Percentiles rank a stretch among this genome's conserved stretches.
Conservation (phyloP, 768 basidiomycete genomes). For the Trametes cingulata region DNA sequence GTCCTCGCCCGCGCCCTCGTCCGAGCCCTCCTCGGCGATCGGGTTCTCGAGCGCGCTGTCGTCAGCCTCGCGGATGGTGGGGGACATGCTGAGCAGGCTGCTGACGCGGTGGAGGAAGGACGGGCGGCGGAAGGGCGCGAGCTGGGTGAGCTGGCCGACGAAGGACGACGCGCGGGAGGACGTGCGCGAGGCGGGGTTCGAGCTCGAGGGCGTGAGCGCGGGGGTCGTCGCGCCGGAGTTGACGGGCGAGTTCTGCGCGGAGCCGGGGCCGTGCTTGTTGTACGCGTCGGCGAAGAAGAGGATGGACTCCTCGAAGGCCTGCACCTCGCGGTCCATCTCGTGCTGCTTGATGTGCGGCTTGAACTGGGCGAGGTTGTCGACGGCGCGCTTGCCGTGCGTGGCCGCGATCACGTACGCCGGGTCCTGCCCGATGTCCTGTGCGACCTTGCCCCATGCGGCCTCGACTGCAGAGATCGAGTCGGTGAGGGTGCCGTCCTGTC, state of each 20-base stretch:
- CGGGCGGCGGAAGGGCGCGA: conserved; percentile 42
- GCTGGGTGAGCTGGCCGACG: conserved; percentile 28
- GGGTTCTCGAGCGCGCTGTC: conserved; percentile 36
- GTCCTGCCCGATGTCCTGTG: conserved; percentile 66
- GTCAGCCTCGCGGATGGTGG: conserved; percentile 35
- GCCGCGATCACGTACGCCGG: conserved; percentile 67
- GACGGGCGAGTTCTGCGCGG: conserved; percentile 31
- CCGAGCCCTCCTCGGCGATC: conserved; percentile 29
- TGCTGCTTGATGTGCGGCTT: conserved; percentile 54
- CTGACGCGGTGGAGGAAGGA: conserved; percentile 47
- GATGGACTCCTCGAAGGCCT: conserved; percentile 64
- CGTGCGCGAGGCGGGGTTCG: conserved; percentile 44
- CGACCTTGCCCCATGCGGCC: conserved; percentile 75
- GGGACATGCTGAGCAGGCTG: conserved; percentile 40
- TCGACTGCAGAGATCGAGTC: conserved; percentile 76
- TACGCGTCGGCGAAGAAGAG: conserved; percentile 68
- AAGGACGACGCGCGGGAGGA: conserved; percentile 48
- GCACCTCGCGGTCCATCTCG: conserved; percentile 59
- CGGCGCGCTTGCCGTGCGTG: conserved; percentile 77
- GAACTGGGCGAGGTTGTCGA: conserved; percentile 69
- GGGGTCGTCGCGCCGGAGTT: conserved; percentile 45
- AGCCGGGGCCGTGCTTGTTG: conserved; percentile 43
- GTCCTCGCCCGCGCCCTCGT: conserved; percentile 6
- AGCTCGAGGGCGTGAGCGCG: conserved; percentile 39
- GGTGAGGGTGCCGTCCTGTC: conserved; percentile 68